phyloP scores from a whole-genome alignment of 192 early-diverging fungal genomes.

The Physocladia obscura region DNA sequence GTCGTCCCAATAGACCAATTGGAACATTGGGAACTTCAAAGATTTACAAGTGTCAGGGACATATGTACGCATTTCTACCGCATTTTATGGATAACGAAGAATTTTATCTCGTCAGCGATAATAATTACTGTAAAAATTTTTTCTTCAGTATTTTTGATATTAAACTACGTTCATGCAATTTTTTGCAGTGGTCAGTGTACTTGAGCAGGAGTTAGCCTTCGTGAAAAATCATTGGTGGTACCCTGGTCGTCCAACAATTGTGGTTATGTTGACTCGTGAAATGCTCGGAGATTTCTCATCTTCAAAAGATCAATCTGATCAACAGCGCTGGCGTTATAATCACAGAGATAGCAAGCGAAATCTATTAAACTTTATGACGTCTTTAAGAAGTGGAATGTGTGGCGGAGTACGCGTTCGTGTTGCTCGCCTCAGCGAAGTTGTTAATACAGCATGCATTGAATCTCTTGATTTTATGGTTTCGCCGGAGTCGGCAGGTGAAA shows the following conservation, averaged over 20 bases:
- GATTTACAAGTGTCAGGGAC: conserved; percentile 79
- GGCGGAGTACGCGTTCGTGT: conserved; percentile 72
- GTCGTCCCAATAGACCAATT: conserved; percentile 73
- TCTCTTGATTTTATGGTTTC: conserved; percentile 78
- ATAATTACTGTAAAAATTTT: conserved; percentile 58
- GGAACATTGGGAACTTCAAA: conserved; percentile 78
- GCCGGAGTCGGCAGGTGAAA: conserved; percentile 24
- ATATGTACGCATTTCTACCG: conserved; percentile 79
- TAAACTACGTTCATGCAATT: background rate
- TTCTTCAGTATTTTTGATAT: background rate
- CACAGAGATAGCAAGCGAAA: conserved; percentile 53
- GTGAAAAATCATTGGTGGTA: conserved; percentile 71
- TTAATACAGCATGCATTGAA: conserved; percentile 76
- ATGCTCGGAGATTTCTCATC: conserved; percentile 69
- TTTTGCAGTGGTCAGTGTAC: conserved; percentile 58
- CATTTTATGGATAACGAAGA: conserved; percentile 86
- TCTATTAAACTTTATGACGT: conserved; percentile 84
- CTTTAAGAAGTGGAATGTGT: conserved; percentile 63
- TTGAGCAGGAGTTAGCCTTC: conserved; percentile 76
- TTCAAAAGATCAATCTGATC: conserved; percentile 23
- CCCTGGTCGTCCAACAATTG: conserved; percentile 77
- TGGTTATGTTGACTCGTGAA: conserved; percentile 69
- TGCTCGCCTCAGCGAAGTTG: conserved; percentile 72
- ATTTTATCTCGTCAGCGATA: conserved; percentile 83
- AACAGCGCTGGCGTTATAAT: conserved; percentile 38